These are phyloP conservation scores for Brettanomyces custersianus DNA, from an alignment of 805 yeast genomes.

Conservation along the genomic window DNA sequence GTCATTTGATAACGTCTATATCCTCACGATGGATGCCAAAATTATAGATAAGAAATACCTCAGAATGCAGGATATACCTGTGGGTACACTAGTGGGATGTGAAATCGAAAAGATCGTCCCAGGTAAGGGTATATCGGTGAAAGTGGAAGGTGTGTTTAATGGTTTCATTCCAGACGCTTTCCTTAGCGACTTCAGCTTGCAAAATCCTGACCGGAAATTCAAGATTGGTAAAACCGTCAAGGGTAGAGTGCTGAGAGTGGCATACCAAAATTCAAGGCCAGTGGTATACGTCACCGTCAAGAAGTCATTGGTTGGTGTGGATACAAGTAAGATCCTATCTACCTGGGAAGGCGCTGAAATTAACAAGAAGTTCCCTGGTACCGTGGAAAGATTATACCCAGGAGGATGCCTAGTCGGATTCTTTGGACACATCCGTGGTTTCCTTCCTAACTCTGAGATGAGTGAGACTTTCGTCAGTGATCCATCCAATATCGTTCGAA, in stretches of 20 bases:
- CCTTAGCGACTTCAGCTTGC: conserved; percentile 74
- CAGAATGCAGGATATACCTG: conserved; percentile 61
- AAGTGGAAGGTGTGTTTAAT: conserved; percentile 54
- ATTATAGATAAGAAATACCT: conserved; percentile 58
- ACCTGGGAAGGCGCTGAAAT: conserved; percentile 29
- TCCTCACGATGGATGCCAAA: conserved; percentile 60
- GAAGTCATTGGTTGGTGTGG: conserved; percentile 70
- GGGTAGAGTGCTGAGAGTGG: conserved; percentile 56
- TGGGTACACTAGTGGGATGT: conserved; percentile 57
- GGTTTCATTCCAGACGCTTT: conserved; percentile 71
- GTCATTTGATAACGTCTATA: conserved; percentile 53
- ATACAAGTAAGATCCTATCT: conserved; percentile 42
- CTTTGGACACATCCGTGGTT: conserved; percentile 71
- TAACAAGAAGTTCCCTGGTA: conserved; percentile 56
- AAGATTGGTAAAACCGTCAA: conserved; percentile 75
- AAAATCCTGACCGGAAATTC: conserved; percentile 88
- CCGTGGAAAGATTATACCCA: conserved; percentile 61
- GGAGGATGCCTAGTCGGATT: conserved; percentile 80
- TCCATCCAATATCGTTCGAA: conserved; percentile 67
- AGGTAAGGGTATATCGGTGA: conserved; percentile 60
- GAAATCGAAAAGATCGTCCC: conserved; percentile 49
- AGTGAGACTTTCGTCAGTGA: conserved; percentile 77
- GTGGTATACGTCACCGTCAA: conserved; percentile 63
- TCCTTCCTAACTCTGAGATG: conserved; percentile 79
- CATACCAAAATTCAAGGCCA: conserved; percentile 30